Percentiles rank a stretch among this genome's conserved stretches.
These are phyloP conservation scores for Helotiales sp. DNA, from an alignment of 2,329 filamentous ascomycete species.

Conservation along the genomic window DNA sequence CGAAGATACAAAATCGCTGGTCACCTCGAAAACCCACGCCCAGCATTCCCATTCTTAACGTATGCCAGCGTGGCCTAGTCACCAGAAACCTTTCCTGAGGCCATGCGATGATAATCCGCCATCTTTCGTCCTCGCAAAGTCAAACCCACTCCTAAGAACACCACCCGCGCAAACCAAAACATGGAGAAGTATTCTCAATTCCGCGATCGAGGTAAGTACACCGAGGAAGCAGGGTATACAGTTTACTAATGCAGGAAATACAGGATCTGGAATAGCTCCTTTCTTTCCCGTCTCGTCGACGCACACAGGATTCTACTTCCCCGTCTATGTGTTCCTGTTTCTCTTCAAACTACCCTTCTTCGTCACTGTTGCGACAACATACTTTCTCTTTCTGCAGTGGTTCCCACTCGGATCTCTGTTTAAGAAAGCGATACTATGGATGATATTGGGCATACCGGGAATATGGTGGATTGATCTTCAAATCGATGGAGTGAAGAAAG, in stretches of 20 bases:
- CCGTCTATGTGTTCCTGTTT: constrained; percentile 76
- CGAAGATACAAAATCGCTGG: constrained; percentile 4
- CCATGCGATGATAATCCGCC: constrained; percentile 19
- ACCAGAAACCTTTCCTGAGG: not conserved
- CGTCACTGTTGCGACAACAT: constrained; percentile 66
- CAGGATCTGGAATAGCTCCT: constrained; percentile 93
- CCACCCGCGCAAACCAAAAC: constrained; percentile 15
- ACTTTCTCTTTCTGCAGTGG: constrained; percentile 83
- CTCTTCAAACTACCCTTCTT: constrained; percentile 80
- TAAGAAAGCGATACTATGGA: constrained; percentile 88
- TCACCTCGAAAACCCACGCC: not conserved
- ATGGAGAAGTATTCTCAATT: constrained; percentile 83
- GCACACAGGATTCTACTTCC: constrained; percentile 63
- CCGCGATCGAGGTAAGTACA: constrained; percentile 68
- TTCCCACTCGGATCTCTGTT: constrained; percentile 71
- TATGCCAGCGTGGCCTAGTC: not conserved
- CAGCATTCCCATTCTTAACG: not conserved
- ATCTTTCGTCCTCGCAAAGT: not conserved
- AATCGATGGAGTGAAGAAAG: constrained; percentile 93
- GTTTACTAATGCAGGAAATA: constrained; percentile 34
- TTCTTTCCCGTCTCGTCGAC: constrained; percentile 83
- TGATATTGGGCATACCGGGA: constrained; percentile 83
- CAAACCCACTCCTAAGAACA: not conserved
- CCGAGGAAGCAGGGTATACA: constrained; percentile 11
- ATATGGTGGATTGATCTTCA: constrained; percentile 99